phyloP scores from a whole-genome alignment of 805 yeast species.

The Ogataea trehalophila region DNA sequence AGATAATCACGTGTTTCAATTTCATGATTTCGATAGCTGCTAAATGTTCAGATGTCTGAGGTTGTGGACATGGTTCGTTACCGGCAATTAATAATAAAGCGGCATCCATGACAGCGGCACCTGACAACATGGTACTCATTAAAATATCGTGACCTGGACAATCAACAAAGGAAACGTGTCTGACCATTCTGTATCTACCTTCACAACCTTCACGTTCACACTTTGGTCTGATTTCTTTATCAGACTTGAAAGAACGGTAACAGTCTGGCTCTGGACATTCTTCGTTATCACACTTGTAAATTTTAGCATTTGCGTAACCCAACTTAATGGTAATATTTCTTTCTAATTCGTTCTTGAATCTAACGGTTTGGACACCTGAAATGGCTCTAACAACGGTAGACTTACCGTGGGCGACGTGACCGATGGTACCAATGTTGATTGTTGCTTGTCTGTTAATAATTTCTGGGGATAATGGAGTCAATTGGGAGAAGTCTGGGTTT shows the following conservation, averaged over 20 bases:
- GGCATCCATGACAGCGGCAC: constrained; percentile 99
- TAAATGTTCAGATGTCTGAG: constrained; percentile 98
- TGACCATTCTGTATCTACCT: constrained; percentile 85
- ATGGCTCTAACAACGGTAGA: constrained; percentile 98
- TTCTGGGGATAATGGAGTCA: constrained; percentile 90
- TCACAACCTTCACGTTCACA: constrained; percentile 82
- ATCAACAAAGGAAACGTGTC: constrained; percentile 98
- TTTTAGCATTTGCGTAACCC: constrained; percentile 98
- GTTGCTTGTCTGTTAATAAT: constrained; percentile 99
- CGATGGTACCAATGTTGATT: constrained; percentile 97
- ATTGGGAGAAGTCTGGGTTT: constrained; percentile 71
- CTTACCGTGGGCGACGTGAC: constrained; percentile 99
- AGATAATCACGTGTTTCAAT: constrained; percentile 89
- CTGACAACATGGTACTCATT: constrained; percentile 99
- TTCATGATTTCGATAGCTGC: constrained; percentile 99
- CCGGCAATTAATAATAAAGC: constrained; percentile 95
- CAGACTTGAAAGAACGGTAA: constrained; percentile 90
- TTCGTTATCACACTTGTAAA: constrained; percentile 85
- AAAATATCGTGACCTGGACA: constrained; percentile 99
- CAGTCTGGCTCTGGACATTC: constrained; percentile 91
- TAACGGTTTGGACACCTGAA: constrained; percentile 97
- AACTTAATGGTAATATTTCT: constrained; percentile 97
- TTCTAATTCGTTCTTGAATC: constrained; percentile 98
- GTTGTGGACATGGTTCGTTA: constrained; percentile 99
- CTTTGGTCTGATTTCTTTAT: constrained; percentile 90